Conservation (phyloP, 768 basidiomycete species). For the Galerina marginata region DNA sequence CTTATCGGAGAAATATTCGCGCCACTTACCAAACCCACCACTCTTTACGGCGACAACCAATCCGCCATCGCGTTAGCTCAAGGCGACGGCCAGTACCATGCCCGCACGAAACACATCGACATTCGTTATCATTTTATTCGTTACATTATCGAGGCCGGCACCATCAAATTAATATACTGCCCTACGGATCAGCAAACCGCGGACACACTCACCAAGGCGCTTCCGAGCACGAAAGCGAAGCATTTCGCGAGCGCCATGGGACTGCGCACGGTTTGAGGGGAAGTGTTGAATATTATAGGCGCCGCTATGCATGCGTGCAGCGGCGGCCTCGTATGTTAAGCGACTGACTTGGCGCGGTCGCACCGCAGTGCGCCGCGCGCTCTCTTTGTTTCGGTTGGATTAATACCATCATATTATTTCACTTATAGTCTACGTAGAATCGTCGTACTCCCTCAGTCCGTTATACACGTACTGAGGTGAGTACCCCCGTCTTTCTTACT, state of each 20-base stretch:
- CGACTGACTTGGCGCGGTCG: too few relatives aligned
- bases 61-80: slow-evolving; percentile 15
- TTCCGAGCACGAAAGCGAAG: slow-evolving; percentile 15
- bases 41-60: slow-evolving; percentile 12
- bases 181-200: slow-evolving; percentile 15
- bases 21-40: neutral
- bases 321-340: too few relatives aligned
- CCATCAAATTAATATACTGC: slow-evolving; percentile 19
- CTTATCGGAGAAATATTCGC: slow-evolving; percentile 3
- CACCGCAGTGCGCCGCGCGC: too few relatives aligned
- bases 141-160: slow-evolving; percentile 14
- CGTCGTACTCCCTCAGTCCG: too few relatives aligned
- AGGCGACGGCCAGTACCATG: slow-evolving; percentile 15
- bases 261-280: neutral
- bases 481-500: too few relatives aligned
- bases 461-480: too few relatives aligned
- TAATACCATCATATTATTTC: too few relatives aligned
- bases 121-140: slow-evolving; percentile 23
- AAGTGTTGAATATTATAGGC: too few relatives aligned
- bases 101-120: slow-evolving; percentile 23
- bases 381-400: too few relatives aligned
- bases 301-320: too few relatives aligned
- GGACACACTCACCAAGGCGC: slow-evolving; percentile 18
- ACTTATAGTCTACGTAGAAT: too few relatives aligned
- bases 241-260: slow-evolving; percentile 16